These are phyloP conservation scores for Yamadazyma ubonensis DNA, from an alignment of 805 yeast species.

Conservation along the genomic window DNA sequence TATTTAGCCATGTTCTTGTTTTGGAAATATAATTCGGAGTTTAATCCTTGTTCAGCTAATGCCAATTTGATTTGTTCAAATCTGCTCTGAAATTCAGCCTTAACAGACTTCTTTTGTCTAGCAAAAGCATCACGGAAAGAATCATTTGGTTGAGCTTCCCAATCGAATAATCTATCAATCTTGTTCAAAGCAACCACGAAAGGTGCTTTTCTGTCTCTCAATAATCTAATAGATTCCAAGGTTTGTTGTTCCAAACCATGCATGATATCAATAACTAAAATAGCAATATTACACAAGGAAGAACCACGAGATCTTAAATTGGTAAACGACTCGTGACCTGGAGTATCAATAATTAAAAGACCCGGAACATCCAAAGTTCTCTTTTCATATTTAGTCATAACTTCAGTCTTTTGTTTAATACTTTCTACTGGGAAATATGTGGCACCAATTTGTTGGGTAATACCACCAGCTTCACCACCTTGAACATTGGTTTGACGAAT, in stretches of 20 bases:
- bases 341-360: slow-evolving; percentile 93
- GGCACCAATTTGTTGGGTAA: slow-evolving; percentile 99
- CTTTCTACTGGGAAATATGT: slow-evolving; percentile 98
- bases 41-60: slow-evolving; percentile 96
- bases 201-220: slow-evolving; percentile 97
- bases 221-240: slow-evolving; percentile 83
- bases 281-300: slow-evolving; percentile 97
- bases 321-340: slow-evolving; percentile 99
- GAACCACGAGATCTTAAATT: slow-evolving; percentile 99
- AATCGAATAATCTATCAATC: slow-evolving; percentile 94
- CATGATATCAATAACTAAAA: slow-evolving; percentile 96
- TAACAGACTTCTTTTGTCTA: slow-evolving; percentile 79
- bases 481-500: slow-evolving; percentile 98
- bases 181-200: slow-evolving; percentile 96
- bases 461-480: slow-evolving; percentile 99
- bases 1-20: slow-evolving; percentile 90
- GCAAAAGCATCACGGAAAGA: slow-evolving; percentile 93
- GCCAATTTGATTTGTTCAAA: slow-evolving; percentile 82
- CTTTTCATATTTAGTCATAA: slow-evolving; percentile 84
- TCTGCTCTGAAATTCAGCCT: slow-evolving; percentile 88
- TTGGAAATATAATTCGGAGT: slow-evolving; percentile 94
- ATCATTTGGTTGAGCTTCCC: slow-evolving; percentile 89
- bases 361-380: slow-evolving; percentile 95
- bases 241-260: slow-evolving; percentile 99
- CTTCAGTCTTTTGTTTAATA: slow-evolving; percentile 84